phyloP scores from a whole-genome alignment of 2,329 filamentous ascomycete genomes.

The Aureobasidium sp. region DNA sequence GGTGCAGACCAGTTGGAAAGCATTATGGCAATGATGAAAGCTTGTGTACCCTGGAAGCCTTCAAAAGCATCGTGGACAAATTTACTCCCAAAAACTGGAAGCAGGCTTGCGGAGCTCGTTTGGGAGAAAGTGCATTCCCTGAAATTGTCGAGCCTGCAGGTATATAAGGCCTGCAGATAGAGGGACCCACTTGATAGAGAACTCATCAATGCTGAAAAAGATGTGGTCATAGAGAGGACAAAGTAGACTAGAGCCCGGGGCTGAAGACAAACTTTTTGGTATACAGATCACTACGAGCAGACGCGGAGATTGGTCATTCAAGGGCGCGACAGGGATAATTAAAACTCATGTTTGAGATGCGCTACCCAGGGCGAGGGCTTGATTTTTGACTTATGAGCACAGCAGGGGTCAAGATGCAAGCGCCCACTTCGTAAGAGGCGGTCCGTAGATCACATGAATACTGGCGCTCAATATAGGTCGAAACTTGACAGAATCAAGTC shows the following conservation, averaged over 20 bases:
- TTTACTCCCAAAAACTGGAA: slow-evolving; percentile 80
- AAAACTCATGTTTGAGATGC: not conserved
- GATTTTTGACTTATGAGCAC: not conserved
- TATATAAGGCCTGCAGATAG: not conserved
- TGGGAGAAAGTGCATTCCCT: slow-evolving; percentile 49
- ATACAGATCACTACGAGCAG: not conserved
- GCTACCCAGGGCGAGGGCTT: not conserved
- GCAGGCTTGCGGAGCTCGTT: slow-evolving; percentile 50
- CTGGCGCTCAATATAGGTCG: not conserved
- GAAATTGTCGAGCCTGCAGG: slow-evolving; percentile 22
- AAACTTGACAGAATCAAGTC: not conserved
- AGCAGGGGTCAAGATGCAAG: not conserved
- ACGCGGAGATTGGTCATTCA: not conserved
- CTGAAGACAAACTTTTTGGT: not conserved
- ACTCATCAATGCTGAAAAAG: not conserved
- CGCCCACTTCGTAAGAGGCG: not conserved
- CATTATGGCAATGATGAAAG: slow-evolving; percentile 80
- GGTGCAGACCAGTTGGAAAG: slow-evolving; percentile 67
- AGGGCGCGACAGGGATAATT: not conserved
- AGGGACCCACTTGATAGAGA: not conserved
- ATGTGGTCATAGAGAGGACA: not conserved
- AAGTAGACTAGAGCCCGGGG: not conserved
- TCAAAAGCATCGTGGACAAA: slow-evolving; percentile 87
- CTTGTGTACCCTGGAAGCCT: slow-evolving; percentile 87
- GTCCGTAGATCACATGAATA: not conserved